Percentiles rank a stretch among this genome's conserved stretches.
These are phyloP conservation scores for Lomentospora prolificans DNA, from an alignment of 2,329 filamentous ascomycete species.

Conservation along the genomic window DNA sequence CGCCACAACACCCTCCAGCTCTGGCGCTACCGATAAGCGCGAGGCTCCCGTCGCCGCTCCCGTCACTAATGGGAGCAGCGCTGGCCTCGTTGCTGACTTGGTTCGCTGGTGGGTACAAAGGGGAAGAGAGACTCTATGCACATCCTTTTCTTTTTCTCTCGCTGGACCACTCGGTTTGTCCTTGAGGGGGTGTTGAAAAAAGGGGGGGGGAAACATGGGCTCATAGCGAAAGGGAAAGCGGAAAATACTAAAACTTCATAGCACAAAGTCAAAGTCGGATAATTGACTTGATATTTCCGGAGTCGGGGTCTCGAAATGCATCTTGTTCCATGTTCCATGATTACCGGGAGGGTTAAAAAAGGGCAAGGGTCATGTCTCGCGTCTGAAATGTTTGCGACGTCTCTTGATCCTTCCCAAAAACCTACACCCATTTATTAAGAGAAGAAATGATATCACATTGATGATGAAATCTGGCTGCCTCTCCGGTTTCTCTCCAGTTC, in stretches of 20 bases:
- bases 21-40: conserved; percentile 85
- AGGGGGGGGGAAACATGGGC: too few species aligned
- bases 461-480: neutral
- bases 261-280: neutral
- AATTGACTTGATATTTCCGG: neutral
- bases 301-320: neutral
- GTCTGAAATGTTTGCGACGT: too few species aligned
- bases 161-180: neutral
- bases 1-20: conserved; percentile 98
- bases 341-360: too few species aligned
- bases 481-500: too few species aligned
- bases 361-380: too few species aligned
- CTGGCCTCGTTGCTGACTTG: neutral
- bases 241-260: too few species aligned
- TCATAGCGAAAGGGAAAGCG: too few species aligned
- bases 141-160: neutral
- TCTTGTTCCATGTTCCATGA: neutral
- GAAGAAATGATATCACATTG: conserved; percentile 2
- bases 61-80: neutral
- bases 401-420: neutral
- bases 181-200: neutral
- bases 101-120: neutral
- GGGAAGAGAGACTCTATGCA: neutral
- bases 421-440: too few species aligned
- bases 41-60: neutral